These are phyloP conservation scores for Alternaria sp. DNA, from an alignment of 2,329 filamentous ascomycete species.

Conservation along the genomic window DNA sequence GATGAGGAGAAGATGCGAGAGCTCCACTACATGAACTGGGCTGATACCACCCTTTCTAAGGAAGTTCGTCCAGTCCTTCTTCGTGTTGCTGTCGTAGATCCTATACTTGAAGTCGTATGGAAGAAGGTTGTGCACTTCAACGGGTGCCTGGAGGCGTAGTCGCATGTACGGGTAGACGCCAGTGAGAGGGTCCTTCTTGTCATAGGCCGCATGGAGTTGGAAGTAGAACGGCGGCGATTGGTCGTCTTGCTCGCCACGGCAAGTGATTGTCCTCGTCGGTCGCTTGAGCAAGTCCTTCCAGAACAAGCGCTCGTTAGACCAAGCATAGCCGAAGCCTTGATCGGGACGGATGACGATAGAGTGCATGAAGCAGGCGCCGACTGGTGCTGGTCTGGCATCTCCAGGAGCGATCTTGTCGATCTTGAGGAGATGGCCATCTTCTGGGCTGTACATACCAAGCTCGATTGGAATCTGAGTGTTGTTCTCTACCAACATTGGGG, in stretches of 20 bases:
- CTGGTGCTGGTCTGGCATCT: conserved; percentile 85
- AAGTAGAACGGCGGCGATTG: conserved; percentile 88
- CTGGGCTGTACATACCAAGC: conserved; percentile 84
- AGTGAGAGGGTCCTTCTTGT: conserved; percentile 82
- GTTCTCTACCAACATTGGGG: conserved; percentile 90
- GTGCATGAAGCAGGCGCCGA: conserved; percentile 90
- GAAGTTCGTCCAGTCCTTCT: conserved; percentile 99
- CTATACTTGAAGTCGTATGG: conserved; percentile 99
- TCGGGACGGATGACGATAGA: conserved; percentile 87
- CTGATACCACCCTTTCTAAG: conserved; percentile 94
- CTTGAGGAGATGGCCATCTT: conserved; percentile 89
- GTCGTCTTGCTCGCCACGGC: conserved; percentile 83
- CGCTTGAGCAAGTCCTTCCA: conserved; percentile 90
- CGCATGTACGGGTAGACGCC: conserved; percentile 94
- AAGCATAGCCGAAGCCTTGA: conserved; percentile 94
- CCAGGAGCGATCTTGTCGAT: conserved; percentile 97
- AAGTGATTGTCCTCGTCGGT: conserved; percentile 86
- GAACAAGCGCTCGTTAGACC: conserved; percentile 88
- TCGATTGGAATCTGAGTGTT: conserved; percentile 96
- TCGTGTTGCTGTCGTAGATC: conserved; percentile 98
- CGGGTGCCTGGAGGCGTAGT: conserved; percentile 86
- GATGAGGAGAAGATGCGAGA: conserved; percentile 89
- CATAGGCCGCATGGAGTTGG: conserved; percentile 86
- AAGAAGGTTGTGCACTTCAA: conserved; percentile 92
- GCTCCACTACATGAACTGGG: conserved; percentile 94